Base-by-base conservation (phyloP, 1,139 yeast species). In the Candida albicans region DNA sequence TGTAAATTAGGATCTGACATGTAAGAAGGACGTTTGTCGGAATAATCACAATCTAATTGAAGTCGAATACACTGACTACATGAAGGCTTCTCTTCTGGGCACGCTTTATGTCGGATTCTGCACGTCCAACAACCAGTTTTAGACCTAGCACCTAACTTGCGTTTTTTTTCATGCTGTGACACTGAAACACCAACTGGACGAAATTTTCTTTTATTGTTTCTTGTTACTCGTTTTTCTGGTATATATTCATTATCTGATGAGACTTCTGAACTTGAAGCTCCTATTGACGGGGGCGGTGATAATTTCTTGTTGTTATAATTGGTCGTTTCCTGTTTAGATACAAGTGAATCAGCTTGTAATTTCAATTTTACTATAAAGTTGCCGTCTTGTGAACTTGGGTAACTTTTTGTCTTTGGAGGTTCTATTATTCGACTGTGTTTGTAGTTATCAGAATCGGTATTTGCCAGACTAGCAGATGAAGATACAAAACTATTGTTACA, bases 91-190 rank as follows among this genome's bases (percentile, higher is more conserved):
- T 81, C 81, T 54, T 81, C 87, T 0, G 84, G 73, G 52, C 89
- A 82, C 47, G 82, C 75, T 56, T 82, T 82, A 54, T 82, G 81
- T 39, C 89, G 72, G 22, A 82, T 63, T 47, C 88, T 59, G 55
- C 88, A 82, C 5, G 84, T 82, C 87, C 87, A 82, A 53, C 88
- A 82, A 0, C 88, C 88, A 32, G 65, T 69, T 49, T 76, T 76
- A 1, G 84, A 80, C 45, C 84, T 64, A 10, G 74, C 67, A 2
- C 55, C 53, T 15, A 47, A 34, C 35, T 43, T 53, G 35, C 51
- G 44, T 37, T 49, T 55, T 38, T 51, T 52, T 31, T 45, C 45
- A 4, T 33, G 35, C 18, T 35, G 29, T n/a, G 35, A 2, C 6
- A 35, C 15, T n/a, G 8, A 2, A 10, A 3, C 11, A 25, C 14